Base-by-base conservation (phyloP, 106 monocot species). In the Allium sativum region DNA sequence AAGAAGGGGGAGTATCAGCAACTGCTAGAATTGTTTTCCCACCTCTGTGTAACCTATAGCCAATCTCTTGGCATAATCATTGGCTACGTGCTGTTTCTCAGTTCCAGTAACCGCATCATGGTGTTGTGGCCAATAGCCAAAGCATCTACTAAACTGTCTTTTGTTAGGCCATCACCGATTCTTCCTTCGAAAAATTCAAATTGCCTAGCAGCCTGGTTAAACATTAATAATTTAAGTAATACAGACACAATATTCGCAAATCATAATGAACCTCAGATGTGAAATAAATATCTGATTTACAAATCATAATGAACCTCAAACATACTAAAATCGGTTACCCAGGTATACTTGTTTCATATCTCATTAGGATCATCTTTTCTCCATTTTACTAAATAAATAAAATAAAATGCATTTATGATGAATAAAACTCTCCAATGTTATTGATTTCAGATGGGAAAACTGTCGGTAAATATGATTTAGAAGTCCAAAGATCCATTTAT, bases 51-150 rank as follows among this genome's bases (percentile, higher is more conserved):
- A 92, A 52, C 98, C 92, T 71, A 92, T 82, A 18, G 70, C 73
- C 18, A 98, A 59, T 61, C 98, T 58, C 67, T 88, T 98, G 16
- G 88, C 84, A 81, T 98, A 98, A 71, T 98, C 98, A 85, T 88
- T 55, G 62, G 98, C 92, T 16, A 92, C 92, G 71, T 98, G 98
- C 59, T 98, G 98, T 51, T 92, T 88, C 58, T 84, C 87, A 74
- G 98, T 98, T 74, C 98, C 98, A 74, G 68, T 92, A 53, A 98
- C 85, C 40, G 98, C 98, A 83, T 98, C 98, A 73, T 98, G 98
- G 77, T 98, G 98, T 74, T 98, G 98, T 61, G 84, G n/a, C n/a
- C 82, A 63, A 85, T 73, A 42, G 88, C 98, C 61, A 98, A 65
- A 71, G 98, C 98, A 88, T 98, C 92, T 56, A 66, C 91, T 65